phyloP scores from a whole-genome alignment of 116 monocot species.

The Trichopus zeylanicus region DNA sequence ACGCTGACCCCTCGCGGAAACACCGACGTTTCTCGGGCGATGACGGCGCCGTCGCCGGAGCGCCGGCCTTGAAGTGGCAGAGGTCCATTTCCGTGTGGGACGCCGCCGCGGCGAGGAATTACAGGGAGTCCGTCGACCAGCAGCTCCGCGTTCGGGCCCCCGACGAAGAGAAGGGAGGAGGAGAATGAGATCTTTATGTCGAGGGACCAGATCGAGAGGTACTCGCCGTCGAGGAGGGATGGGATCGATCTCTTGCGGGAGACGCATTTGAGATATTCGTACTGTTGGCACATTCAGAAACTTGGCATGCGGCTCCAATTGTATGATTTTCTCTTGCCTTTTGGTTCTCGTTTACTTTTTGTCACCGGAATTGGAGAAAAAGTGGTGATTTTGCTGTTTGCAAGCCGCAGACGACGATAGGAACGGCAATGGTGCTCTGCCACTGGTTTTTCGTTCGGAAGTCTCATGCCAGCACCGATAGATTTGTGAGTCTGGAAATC shows the following conservation, averaged over 20 bases:
- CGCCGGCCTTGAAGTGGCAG: conserved; percentile 24
- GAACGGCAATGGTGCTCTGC: conserved; percentile 79
- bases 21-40: not conserved
- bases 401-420: conserved; percentile 85
- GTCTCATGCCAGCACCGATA: conserved; percentile 89
- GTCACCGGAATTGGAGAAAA: not conserved
- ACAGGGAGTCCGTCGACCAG: conserved; percentile 12
- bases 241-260: conserved; percentile 61
- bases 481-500: conserved; percentile 66
- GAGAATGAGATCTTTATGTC: conserved; percentile 33
- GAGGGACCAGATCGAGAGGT: conserved; percentile 66
- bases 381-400: not conserved
- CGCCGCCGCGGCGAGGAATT: not conserved
- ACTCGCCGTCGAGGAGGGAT: conserved; percentile 84
- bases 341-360: not conserved
- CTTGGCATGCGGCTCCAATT: conserved; percentile 61
- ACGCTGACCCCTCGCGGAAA: not conserved
- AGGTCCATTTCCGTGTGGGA: conserved; percentile 9
- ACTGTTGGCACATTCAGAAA: conserved; percentile 66
- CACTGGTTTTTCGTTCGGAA: conserved; percentile 76
- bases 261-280: conserved; percentile 62
- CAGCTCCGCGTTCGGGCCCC: not conserved
- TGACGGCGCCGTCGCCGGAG: not conserved
- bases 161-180: not conserved
- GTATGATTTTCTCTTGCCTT: conserved; percentile 25